Conservation (phyloP, 257 asterid species). For the Penstemon barbatus region DNA sequence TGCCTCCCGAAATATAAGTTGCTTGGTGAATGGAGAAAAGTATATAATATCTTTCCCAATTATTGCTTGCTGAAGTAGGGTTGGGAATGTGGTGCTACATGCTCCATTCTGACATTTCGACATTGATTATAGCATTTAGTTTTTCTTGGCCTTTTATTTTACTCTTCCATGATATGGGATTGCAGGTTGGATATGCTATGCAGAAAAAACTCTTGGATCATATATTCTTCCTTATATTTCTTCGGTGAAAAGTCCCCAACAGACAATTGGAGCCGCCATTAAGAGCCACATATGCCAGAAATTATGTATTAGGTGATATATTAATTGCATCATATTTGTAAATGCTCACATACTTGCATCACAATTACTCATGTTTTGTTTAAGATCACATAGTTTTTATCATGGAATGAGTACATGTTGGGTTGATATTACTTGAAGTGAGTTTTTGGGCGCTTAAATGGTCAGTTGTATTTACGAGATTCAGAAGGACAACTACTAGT, state of each 20-base stretch:
- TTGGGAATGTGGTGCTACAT: neutral
- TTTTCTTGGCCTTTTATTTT: neutral
- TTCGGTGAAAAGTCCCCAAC: conserved; percentile 97
- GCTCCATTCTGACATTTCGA: neutral
- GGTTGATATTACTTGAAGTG: conserved; percentile 1
- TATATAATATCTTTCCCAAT: neutral
- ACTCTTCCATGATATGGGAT: conserved; percentile 24
- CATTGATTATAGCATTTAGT: neutral
- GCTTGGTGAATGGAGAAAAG: neutral
- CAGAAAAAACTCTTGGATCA: conserved; percentile 95
- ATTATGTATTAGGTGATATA: conserved; percentile 59
- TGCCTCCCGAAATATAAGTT: neutral
- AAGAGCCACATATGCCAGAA: conserved; percentile 64
- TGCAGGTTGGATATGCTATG: conserved; percentile 99
- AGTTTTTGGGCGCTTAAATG: conserved; percentile 19
- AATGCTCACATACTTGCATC: neutral
- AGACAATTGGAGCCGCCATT: conserved; percentile 80
- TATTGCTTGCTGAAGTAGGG: neutral
- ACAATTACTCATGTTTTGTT: neutral
- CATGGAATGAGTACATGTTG: conserved; percentile 3
- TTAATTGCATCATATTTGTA: conserved; percentile 13
- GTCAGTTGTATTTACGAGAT: neutral
- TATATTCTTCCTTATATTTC: conserved; percentile 91
- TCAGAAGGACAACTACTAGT: conserved; percentile 8
- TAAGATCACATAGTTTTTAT: conserved; percentile 5